Evolutionary conservation across 176 grass and related monocot genomes (phyloP).

Genomic region (Avena sativa): DNA sequence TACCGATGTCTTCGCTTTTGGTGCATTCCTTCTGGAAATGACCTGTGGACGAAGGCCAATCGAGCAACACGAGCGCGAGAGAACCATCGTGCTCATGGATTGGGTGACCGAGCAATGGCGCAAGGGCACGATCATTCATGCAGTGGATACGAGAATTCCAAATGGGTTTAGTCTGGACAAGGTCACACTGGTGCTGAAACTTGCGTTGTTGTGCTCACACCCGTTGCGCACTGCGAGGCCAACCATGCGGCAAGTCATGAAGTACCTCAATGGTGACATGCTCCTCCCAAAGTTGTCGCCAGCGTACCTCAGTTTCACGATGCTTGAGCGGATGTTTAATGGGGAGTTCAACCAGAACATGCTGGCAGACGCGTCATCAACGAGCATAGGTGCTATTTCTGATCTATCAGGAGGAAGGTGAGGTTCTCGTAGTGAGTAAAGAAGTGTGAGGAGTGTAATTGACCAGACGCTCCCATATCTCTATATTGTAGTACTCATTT

Average conservation of each 20-base stretch:
- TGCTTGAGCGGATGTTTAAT: background rate
- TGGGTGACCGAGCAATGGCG: conserved; percentile 10
- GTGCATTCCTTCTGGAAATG: conserved; percentile 48
- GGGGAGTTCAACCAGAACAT: background rate
- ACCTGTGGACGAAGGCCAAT: conserved; percentile 45
- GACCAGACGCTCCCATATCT: background rate
- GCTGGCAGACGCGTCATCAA: background rate
- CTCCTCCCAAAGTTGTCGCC: conserved; percentile 35
- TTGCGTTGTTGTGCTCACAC: conserved; percentile 59
- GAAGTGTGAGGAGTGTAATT: background rate
- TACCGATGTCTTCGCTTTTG: conserved; percentile 45
- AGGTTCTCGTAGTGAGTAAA: background rate
- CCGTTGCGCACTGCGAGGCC: conserved; percentile 47
- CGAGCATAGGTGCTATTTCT: background rate
- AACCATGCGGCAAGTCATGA: conserved; percentile 49
- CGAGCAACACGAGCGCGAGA: background rate
- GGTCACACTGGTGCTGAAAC: conserved; percentile 39
- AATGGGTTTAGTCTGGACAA: conserved; percentile 22
- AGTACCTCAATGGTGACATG: conserved; percentile 48
- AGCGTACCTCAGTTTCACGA: conserved; percentile 14
- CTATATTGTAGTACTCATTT: conserved; percentile 1
- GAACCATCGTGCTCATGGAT: background rate
- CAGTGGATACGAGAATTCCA: background rate
- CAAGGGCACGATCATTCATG: background rate
- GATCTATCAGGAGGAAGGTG: background rate